Conservation (phyloP, 345 rosid species). For the Garcia nutans region DNA sequence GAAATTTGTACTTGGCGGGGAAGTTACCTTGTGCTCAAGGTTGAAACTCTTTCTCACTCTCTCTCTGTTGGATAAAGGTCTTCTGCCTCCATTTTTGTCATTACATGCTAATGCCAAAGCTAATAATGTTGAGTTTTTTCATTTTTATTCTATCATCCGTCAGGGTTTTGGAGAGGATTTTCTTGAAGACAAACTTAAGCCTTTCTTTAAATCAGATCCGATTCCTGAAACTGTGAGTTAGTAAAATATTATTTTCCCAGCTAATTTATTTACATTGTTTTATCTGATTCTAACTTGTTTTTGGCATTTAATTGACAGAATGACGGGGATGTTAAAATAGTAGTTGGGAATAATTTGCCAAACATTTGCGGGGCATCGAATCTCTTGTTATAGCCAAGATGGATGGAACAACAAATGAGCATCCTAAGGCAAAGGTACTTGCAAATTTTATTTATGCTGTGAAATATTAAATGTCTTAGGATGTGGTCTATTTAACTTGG, state of each 20-base stretch:
- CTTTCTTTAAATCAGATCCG: constrained; percentile 92
- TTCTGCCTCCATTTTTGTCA: neutral
- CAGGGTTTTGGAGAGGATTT: constrained; percentile 75
- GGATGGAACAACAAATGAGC: constrained; percentile 99
- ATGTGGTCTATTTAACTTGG: no score
- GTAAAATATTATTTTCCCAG: neutral
- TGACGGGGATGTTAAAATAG: constrained; percentile 92
- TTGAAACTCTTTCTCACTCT: constrained; percentile 21
- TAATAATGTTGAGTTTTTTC: neutral
- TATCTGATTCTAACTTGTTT: constrained; percentile 18
- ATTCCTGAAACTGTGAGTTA: constrained; percentile 78
- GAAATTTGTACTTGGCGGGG: constrained; percentile 66
- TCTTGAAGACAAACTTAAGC: constrained; percentile 75
- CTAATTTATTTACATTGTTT: constrained; percentile 3
- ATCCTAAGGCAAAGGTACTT: constrained; percentile 94
- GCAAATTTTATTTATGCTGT: neutral
- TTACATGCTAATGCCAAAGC: neutral
- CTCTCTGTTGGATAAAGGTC: neutral
- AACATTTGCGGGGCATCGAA: constrained; percentile 72
- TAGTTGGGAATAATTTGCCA: constrained; percentile 90
- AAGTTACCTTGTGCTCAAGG: constrained; percentile 74
- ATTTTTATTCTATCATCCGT: constrained; percentile 9
- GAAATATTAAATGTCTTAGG: neutral
- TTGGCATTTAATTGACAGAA: constrained; percentile 44
- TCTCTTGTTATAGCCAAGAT: constrained; percentile 93